Evolutionary conservation across 768 basidiomycete species (phyloP).

Genomic region (Termitomyces sp.): DNA sequence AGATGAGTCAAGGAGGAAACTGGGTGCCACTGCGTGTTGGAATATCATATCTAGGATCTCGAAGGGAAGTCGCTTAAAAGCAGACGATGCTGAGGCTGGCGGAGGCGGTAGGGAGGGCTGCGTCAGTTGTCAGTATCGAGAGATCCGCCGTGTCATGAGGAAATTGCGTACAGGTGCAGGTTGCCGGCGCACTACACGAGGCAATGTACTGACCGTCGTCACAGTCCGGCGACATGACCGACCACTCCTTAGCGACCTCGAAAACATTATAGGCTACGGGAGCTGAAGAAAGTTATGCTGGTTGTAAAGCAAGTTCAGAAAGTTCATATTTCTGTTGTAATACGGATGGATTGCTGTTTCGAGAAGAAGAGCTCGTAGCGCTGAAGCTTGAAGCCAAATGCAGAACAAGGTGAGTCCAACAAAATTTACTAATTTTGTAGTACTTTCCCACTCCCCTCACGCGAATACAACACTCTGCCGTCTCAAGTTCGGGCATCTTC

Average conservation of each 20-base stretch:
- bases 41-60: conserved; percentile 28
- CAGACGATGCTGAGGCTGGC: background rate
- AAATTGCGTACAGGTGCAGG: background rate
- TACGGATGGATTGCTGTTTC: background rate
- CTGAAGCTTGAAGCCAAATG: too few relatives aligned
- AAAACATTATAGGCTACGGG: background rate
- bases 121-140: background rate
- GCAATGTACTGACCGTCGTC: background rate
- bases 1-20: conserved; percentile 20
- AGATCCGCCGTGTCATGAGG: background rate
- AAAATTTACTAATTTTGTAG: background rate
- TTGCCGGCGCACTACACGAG: background rate
- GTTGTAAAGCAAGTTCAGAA: background rate
- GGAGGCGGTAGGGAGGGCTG: background rate
- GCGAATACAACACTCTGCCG: background rate
- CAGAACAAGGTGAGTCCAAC: background rate
- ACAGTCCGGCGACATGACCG: background rate
- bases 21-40: conserved; percentile 22
- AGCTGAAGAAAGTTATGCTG: background rate
- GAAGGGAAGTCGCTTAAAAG: conserved; percentile 13
- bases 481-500: too few relatives aligned
- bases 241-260: background rate
- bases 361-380: too few relatives aligned
- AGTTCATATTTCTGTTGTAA: too few relatives aligned
- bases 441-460: background rate